These are phyloP conservation scores for Chlorella sp. DNA, from an alignment of 139 green algal species.

Conservation along the genomic window DNA sequence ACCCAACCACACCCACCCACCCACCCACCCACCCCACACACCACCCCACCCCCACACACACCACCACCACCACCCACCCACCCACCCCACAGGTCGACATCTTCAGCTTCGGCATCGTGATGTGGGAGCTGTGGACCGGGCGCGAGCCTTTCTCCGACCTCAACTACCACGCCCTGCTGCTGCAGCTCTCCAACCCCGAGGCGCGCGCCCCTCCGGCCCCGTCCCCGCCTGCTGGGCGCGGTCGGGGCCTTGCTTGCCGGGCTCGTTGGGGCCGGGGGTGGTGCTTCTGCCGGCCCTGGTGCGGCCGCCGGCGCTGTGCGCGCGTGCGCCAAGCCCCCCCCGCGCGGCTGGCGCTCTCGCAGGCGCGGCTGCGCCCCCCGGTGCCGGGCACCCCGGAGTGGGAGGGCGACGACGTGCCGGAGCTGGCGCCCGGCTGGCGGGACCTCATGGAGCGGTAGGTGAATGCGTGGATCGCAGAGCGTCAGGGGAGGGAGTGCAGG, in stretches of 20 bases:
- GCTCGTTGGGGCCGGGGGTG: too few relatives aligned
- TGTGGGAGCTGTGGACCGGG: conserved; percentile 81
- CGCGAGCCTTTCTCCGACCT: conserved; percentile 59
- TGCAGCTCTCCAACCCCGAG: conserved; percentile 59
- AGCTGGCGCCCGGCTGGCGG: conserved; percentile 62
- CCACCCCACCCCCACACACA: not conserved
- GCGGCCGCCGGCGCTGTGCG: too few relatives aligned
- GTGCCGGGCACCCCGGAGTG: conserved; percentile 65
- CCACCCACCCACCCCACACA: not conserved
- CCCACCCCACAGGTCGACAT: conserved; percentile 39
- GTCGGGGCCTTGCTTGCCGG: too few relatives aligned
- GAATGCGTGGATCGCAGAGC: too few relatives aligned
- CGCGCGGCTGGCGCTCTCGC: too few relatives aligned
- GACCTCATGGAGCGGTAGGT: conserved; percentile 55
- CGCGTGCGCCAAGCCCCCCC: too few relatives aligned
- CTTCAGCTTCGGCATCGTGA: conserved; percentile 67
- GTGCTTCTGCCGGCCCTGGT: too few relatives aligned
- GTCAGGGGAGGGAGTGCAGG: too few relatives aligned
- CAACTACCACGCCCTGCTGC: conserved; percentile 83
- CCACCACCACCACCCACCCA: not conserved
- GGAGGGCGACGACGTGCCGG: conserved; percentile 44
- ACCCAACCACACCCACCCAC: not conserved
- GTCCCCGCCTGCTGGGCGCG: too few relatives aligned
- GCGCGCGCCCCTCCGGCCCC: too few relatives aligned
- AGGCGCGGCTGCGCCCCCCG: conserved; percentile 52